phyloP scores from a whole-genome alignment of 768 basidiomycete genomes.

The Lentinula raphanica region DNA sequence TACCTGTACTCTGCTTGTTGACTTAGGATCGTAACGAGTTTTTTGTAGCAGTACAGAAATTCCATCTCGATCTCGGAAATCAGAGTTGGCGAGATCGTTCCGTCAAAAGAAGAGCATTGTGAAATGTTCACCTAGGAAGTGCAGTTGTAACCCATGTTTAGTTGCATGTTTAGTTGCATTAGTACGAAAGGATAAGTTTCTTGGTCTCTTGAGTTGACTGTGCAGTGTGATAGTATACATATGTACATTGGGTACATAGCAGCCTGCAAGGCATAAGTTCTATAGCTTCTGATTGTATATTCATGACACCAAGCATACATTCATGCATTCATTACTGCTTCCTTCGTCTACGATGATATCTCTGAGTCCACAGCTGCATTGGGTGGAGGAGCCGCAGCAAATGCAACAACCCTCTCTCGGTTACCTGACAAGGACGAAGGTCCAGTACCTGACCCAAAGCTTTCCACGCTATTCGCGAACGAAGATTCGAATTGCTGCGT shows the following conservation, averaged over 20 bases:
- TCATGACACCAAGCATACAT: neutral
- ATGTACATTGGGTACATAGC: no score
- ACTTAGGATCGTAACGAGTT: slow-evolving; percentile 1
- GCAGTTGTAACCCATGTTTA: no score
- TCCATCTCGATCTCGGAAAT: neutral
- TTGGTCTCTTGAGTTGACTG: no score
- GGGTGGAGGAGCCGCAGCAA: neutral
- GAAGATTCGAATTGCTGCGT: slow-evolving; percentile 9
- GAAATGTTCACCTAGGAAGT: no score
- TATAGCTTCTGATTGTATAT: neutral
- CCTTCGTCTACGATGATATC: neutral
- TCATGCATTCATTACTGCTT: neutral
- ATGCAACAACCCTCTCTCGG: neutral
- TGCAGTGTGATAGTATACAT: no score
- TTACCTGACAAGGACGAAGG: neutral
- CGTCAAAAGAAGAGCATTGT: no score
- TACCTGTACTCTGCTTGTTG: neutral
- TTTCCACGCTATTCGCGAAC: slow-evolving; percentile 2
- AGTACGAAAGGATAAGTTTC: no score
- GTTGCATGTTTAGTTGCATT: no score
- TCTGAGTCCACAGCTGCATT: neutral
- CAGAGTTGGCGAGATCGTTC: neutral
- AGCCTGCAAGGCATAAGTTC: no score
- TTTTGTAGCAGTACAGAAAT: slow-evolving; percentile 1
- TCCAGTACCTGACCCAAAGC: neutral